These are phyloP conservation scores for Stagonosporopsis rhizophila DNA, from an alignment of 2,329 filamentous ascomycete genomes.

Conservation along the genomic window DNA sequence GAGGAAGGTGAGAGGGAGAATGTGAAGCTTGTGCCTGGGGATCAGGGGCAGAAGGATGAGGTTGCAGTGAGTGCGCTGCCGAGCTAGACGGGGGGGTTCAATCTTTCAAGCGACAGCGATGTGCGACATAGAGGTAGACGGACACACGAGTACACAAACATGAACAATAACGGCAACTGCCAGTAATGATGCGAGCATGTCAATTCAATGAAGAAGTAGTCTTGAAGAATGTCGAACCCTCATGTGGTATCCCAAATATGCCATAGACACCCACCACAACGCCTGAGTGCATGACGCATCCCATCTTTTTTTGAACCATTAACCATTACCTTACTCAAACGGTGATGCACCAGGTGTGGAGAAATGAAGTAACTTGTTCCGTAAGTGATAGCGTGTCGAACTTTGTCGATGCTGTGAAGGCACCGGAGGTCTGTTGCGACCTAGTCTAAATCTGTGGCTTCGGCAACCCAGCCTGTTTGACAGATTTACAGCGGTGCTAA, in stretches of 20 bases:
- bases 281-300: neutral
- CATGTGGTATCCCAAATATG: conserved; percentile 14
- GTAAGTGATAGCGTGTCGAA: neutral
- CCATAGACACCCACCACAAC: neutral
- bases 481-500: conserved; percentile 5
- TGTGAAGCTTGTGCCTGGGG: conserved; percentile 9
- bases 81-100: conserved; percentile 4
- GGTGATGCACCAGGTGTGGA: neutral
- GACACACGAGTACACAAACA: neutral
- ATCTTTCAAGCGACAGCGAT: neutral
- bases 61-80: conserved; percentile 22
- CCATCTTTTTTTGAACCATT: conserved; percentile 2
- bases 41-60: conserved; percentile 19
- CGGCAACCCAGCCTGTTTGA: neutral
- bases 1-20: conserved; percentile 7
- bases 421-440: neutral
- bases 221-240: neutral
- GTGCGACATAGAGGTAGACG: neutral
- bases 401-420: neutral
- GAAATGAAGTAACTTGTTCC: neutral
- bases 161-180: neutral
- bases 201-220: neutral
- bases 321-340: conserved; percentile 6
- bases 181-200: neutral
- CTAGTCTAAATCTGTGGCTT: neutral